phyloP scores from a whole-genome alignment of 495 filamentous ascomycete genomes.

The Penicillium steckii region DNA sequence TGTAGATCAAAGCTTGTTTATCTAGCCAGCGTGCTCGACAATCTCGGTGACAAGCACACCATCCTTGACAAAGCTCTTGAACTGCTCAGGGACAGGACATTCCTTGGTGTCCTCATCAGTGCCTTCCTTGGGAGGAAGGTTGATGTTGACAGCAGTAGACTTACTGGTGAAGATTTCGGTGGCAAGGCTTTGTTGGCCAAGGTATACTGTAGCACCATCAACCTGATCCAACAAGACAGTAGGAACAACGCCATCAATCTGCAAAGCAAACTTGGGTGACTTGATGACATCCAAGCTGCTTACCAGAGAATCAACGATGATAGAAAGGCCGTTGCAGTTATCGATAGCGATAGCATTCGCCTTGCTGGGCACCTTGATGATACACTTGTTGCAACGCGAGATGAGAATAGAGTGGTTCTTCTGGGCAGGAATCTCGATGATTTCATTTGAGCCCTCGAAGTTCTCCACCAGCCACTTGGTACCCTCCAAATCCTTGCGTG shows the following conservation, averaged over 20 bases:
- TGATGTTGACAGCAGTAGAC: conserved; percentile 78
- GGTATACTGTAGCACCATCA: conserved; percentile 83
- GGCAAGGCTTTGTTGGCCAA: conserved; percentile 69
- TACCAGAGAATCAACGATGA: conserved; percentile 87
- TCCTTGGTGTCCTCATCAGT: conserved; percentile 79
- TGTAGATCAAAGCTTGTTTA: neutral
- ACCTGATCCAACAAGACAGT: conserved; percentile 91
- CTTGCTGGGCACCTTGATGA: conserved; percentile 85
- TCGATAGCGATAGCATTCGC: conserved; percentile 93
- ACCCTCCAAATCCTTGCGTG: conserved; percentile 87
- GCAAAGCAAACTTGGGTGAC: conserved; percentile 84
- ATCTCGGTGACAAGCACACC: conserved; percentile 81
- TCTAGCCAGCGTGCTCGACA: conserved; percentile 78
- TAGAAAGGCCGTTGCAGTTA: conserved; percentile 77
- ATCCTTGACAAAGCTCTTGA: conserved; percentile 74
- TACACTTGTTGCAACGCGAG: conserved; percentile 84
- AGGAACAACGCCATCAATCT: conserved; percentile 79
- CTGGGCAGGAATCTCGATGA: conserved; percentile 72
- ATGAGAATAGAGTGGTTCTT: conserved; percentile 91
- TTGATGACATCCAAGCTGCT: conserved; percentile 93
- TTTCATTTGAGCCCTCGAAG: conserved; percentile 71
- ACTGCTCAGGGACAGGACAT: conserved; percentile 83
- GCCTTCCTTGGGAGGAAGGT: conserved; percentile 60
- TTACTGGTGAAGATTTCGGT: conserved; percentile 90
- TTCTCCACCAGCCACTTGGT: conserved; percentile 98